These are phyloP conservation scores for Martiniozyma abietophila DNA, from an alignment of 805 yeast genomes.

Conservation along the genomic window DNA sequence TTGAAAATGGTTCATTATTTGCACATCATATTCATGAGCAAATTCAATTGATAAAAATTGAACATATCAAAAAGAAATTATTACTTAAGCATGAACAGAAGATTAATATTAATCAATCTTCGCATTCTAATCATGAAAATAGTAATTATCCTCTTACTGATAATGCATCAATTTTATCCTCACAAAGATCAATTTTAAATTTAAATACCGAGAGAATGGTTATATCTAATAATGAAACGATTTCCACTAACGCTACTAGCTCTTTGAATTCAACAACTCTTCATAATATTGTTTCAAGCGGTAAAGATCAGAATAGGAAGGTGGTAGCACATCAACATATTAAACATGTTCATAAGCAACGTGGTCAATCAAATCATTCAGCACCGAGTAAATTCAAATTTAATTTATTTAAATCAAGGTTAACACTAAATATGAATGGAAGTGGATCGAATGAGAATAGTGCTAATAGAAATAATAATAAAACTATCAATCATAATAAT, in stretches of 20 bases:
- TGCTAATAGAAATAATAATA: too few species aligned
- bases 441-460: too few species aligned
- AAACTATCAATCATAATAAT: too few species aligned
- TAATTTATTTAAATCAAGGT: slow-evolving; percentile 35
- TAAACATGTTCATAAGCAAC: neutral
- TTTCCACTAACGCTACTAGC: neutral
- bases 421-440: slow-evolving; percentile 45
- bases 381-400: slow-evolving; percentile 19
- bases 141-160: neutral
- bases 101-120: too few species aligned
- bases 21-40: slow-evolving; percentile 38
- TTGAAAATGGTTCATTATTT: slow-evolving; percentile 31
- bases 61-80: slow-evolving; percentile 25
- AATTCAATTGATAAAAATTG: slow-evolving; percentile 42
- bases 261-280: too few species aligned
- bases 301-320: neutral
- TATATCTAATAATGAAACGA: neutral
- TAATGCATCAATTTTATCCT: too few species aligned
- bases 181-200: too few species aligned
- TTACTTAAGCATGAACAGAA: slow-evolving; percentile 17
- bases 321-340: neutral
- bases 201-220: too few species aligned
- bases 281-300: slow-evolving; percentile 1
- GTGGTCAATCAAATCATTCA: slow-evolving; percentile 1
- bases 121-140: too few species aligned